These are phyloP conservation scores for Phytophthora pinifolia DNA, from an alignment of 352 stramenopile genomes.

Conservation along the genomic window DNA sequence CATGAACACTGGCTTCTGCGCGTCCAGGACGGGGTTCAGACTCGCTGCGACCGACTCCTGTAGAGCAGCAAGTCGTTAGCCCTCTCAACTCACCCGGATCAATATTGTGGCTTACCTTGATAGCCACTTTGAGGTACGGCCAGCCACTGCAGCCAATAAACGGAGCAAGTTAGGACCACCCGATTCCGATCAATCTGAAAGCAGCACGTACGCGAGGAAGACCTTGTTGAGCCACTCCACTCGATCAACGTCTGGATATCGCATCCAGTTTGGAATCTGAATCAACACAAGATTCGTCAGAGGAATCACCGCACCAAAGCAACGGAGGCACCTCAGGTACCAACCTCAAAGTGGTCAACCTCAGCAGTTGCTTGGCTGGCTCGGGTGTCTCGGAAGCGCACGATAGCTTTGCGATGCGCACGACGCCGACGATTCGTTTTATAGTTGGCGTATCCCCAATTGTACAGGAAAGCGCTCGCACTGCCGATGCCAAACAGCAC, in stretches of 20 bases:
- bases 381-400: slow-evolving; percentile 25
- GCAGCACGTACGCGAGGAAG: slow-evolving; percentile 37
- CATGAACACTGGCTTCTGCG: slow-evolving; percentile 64
- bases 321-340: not conserved
- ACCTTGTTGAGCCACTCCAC: slow-evolving; percentile 83
- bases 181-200: not conserved
- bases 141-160: slow-evolving; percentile 41
- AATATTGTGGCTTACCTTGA: slow-evolving; percentile 36
- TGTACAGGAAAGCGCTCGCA: slow-evolving; percentile 41
- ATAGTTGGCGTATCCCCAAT: slow-evolving; percentile 62
- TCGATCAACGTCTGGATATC: slow-evolving; percentile 64
- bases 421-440: slow-evolving; percentile 32
- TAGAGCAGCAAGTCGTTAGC: not conserved
- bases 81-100: not conserved
- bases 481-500: slow-evolving; percentile 44
- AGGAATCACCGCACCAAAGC: not conserved
- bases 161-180: slow-evolving; percentile 3
- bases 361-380: slow-evolving; percentile 38
- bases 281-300: not conserved
- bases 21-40: slow-evolving; percentile 65
- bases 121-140: slow-evolving; percentile 77
- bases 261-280: slow-evolving; percentile 57
- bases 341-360: slow-evolving; percentile 20
- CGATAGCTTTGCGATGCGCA: slow-evolving; percentile 13
- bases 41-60: slow-evolving; percentile 67